phyloP scores from a whole-genome alignment of 768 basidiomycete genomes.

The Boletus coccyginus region DNA sequence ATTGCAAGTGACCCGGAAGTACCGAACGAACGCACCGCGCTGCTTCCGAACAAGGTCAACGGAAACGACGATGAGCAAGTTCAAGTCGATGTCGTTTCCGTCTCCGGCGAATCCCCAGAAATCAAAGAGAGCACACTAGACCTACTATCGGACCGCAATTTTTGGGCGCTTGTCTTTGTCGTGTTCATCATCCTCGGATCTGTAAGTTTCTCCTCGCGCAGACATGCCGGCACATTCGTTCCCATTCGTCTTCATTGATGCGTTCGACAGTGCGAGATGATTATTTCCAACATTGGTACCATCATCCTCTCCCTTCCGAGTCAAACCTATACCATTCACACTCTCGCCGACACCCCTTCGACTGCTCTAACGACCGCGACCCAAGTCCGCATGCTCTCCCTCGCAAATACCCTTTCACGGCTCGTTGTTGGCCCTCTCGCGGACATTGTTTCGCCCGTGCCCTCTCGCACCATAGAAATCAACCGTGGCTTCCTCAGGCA shows the following conservation, averaged over 20 bases:
- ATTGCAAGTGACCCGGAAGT: conserved; percentile 14
- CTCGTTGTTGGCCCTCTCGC: conserved; percentile 67
- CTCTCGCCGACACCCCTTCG: conserved; percentile 17
- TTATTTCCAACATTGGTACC: conserved; percentile 79
- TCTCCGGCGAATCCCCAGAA: conserved; percentile 20
- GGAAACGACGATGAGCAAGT: conserved; percentile 11
- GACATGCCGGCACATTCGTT: background rate
- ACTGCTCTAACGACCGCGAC: conserved; percentile 43
- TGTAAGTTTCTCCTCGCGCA: conserved; percentile 41
- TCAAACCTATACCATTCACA: conserved; percentile 5
- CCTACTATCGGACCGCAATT: conserved; percentile 53
- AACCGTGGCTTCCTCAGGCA: conserved; percentile 38
- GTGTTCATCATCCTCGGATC: conserved; percentile 60
- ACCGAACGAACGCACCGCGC: conserved; percentile 27
- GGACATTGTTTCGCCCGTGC: conserved; percentile 67
- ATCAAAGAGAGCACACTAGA: conserved; percentile 33
- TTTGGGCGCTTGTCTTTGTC: conserved; percentile 61
- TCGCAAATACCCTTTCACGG: conserved; percentile 70
- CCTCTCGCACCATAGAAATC: conserved; percentile 34
- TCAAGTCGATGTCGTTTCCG: conserved; percentile 21
- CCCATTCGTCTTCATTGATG: background rate
- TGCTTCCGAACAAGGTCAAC: conserved; percentile 29
- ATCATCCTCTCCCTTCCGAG: conserved; percentile 64
- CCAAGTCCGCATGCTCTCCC: conserved; percentile 69
- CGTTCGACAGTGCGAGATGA: conserved; percentile 63